Percentiles rank a stretch among this genome's conserved stretches.
phyloP scores from a whole-genome alignment of 306 rosid genomes.

The Arachis stenosperma region DNA sequence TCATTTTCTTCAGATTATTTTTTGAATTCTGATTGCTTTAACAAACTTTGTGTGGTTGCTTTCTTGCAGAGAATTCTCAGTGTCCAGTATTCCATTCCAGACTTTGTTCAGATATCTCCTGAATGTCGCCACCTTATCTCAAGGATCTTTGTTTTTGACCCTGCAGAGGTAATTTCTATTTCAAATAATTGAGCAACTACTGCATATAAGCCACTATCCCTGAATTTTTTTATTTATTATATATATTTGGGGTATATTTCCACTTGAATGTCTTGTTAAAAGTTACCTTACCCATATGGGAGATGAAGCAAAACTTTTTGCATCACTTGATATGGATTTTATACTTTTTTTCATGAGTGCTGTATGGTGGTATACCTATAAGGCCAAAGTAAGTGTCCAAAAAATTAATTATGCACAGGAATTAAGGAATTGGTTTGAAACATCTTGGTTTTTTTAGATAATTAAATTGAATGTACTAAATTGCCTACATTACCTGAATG shows the following conservation, averaged over 20 bases:
- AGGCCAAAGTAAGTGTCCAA: too few relatives aligned
- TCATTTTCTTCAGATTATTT: constrained; percentile 5
- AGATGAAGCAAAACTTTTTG: background rate
- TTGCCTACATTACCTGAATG: too few relatives aligned
- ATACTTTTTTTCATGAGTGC: background rate
- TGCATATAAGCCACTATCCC: constrained; percentile 4
- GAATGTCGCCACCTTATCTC: constrained; percentile 81
- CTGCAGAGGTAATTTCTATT: constrained; percentile 59
- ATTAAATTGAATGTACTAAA: too few relatives aligned
- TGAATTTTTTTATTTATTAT: constrained; percentile 9
- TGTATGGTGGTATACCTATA: background rate
- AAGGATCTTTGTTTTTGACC: constrained; percentile 77
- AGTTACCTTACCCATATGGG: background rate
- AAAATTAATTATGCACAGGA: too few relatives aligned
- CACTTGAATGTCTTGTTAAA: constrained; percentile 12
- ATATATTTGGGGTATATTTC: background rate
- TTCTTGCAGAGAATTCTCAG: constrained; percentile 73
- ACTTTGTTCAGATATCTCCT: constrained; percentile 62
- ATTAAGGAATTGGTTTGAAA: too few relatives aligned
- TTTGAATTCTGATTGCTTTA: constrained; percentile 36
- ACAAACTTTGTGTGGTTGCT: constrained; percentile 31
- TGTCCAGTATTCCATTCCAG: constrained; percentile 83
- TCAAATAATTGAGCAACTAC: constrained; percentile 2
- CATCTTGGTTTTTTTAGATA: too few relatives aligned
- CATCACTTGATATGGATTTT: background rate